A percentile compares a stretch with the other conserved stretches of the same genome.
phyloP scores from a whole-genome alignment of 148 eudicot genomes.

The Talinum fruticosum region DNA sequence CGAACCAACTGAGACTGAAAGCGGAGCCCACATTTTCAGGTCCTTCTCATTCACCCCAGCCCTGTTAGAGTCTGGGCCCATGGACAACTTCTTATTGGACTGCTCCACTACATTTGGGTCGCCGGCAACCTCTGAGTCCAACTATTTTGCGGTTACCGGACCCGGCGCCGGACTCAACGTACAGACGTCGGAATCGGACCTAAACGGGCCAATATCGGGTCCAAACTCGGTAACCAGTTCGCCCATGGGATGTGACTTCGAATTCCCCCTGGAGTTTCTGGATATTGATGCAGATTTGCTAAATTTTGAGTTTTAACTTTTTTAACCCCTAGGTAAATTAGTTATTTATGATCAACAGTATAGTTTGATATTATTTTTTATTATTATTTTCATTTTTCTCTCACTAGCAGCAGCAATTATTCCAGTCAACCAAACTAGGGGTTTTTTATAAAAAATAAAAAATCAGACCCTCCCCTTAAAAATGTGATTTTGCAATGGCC shows the following conservation, averaged over 20 bases:
- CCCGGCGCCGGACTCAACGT: slow-evolving; percentile 20
- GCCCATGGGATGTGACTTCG: slow-evolving; percentile 34
- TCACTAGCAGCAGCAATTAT: too few species aligned
- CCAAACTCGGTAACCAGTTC: slow-evolving; percentile 48
- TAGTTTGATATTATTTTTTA: too few species aligned
- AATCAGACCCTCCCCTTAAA: not conserved
- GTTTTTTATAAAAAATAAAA: not conserved
- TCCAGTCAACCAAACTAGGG: too few species aligned
- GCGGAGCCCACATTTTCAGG: slow-evolving; percentile 27
- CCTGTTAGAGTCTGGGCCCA: slow-evolving; percentile 26
- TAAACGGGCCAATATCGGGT: slow-evolving; percentile 38
- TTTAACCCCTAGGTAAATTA: not conserved
- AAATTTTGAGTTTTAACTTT: slow-evolving; percentile 18
- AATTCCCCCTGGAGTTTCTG: slow-evolving; percentile 35
- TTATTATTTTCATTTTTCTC: not conserved
- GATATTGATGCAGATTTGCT: slow-evolving; percentile 34
- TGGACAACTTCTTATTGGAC: slow-evolving; percentile 26
- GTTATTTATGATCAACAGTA: not conserved
- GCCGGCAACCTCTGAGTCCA: slow-evolving; percentile 39
- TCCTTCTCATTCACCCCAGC: slow-evolving; percentile 50
- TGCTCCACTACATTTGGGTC: slow-evolving; percentile 28
- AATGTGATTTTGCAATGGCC: not conserved
- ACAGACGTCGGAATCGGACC: slow-evolving; percentile 40
- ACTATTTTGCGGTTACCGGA: slow-evolving; percentile 15
- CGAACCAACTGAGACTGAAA: slow-evolving; percentile 17